Evolutionary conservation across 371 early-diverging fungal species (phyloP), one percentile per base, ranked within the genome.

Genomic region (Mucor racemosus): DNA sequence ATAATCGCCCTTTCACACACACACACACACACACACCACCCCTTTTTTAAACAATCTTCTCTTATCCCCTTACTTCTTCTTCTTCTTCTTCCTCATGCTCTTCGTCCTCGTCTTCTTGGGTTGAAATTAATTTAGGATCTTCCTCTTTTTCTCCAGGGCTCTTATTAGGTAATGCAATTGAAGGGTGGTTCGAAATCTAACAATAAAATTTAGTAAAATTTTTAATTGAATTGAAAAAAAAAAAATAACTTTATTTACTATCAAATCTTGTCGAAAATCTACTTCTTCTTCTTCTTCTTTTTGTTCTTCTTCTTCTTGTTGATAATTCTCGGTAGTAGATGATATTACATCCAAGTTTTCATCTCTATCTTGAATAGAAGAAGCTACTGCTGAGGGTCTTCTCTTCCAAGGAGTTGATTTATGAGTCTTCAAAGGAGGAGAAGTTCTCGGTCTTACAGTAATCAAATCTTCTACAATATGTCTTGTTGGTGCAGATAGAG

Each of bases 321-420:
- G 35, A 8, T 14, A 0, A 11, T 21, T 5, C 15, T 35, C 15
- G 9, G 41, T 26, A n/a, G 60, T 31, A 50, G 26, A 50, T 4
- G 61, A 36, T 5, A 61, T 36, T 8, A 21, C 36, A 9, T 31
- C 31, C 17, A 36, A 10, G 1, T 38, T 8, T 13, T 60, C 60
- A 6, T 59, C 19, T 53, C 50, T 48, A 21, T 40, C 53, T 21
- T 67, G 64, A 33, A 73, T 66, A 21, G 62, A 54, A 35, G 66
- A 56, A 36, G 69, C 73, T 1, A 65, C 63, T 33, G 68, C 66
- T 17, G 77, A 77, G 9, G 65, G 67, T 31, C 75, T 63, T 48
- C 77, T 64, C 41, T 77, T 77, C 77, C 75, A 74, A 31, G 71
- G 58, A 38, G 59, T 69, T 38, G 68, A 64, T 53, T 64, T 58